A percentile compares a stretch with the other conserved stretches of the same genome.
Conservation (phyloP, 2,329 filamentous ascomycete species). For the Mollisiaceae sp. region DNA sequence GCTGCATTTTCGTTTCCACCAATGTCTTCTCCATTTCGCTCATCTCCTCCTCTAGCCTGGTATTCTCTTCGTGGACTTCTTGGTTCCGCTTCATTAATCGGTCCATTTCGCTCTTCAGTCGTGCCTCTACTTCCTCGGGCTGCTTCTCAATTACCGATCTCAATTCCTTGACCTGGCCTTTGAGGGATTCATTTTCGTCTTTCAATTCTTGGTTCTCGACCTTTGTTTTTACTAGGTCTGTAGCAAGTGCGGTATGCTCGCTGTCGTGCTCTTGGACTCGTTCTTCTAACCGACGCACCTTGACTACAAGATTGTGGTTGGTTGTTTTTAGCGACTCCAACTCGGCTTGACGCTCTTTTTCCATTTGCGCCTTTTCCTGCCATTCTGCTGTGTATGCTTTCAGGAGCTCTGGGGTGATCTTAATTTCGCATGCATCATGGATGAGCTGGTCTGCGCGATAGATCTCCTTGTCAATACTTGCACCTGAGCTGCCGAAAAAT, state of each 20-base stretch:
- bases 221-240: slow-evolving; percentile 88
- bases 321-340: slow-evolving; percentile 72
- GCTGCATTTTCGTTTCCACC: slow-evolving; percentile 91
- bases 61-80: slow-evolving; percentile 93
- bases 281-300: slow-evolving; percentile 86
- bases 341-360: slow-evolving; percentile 83
- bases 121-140: slow-evolving; percentile 83
- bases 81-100: slow-evolving; percentile 90
- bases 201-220: slow-evolving; percentile 89
- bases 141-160: slow-evolving; percentile 88
- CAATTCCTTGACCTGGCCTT: slow-evolving; percentile 83
- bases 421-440: slow-evolving; percentile 86
- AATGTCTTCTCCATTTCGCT: slow-evolving; percentile 90
- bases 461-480: slow-evolving; percentile 90
- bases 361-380: slow-evolving; percentile 85
- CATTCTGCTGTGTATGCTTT: slow-evolving; percentile 84
- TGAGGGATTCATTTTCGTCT: slow-evolving; percentile 88
- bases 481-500: slow-evolving; percentile 92
- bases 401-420: slow-evolving; percentile 82
- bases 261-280: slow-evolving; percentile 85
- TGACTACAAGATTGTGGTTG: slow-evolving; percentile 70
- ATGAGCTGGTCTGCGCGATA: slow-evolving; percentile 95
- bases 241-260: slow-evolving; percentile 90
- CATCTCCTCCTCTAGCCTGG: slow-evolving; percentile 85
- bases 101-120: slow-evolving; percentile 84